Evolutionary conservation across 2,329 filamentous ascomycete genomes (phyloP), one percentile per base, ranked within the genome.

Genomic region (Graphilbum fragrans): DNA sequence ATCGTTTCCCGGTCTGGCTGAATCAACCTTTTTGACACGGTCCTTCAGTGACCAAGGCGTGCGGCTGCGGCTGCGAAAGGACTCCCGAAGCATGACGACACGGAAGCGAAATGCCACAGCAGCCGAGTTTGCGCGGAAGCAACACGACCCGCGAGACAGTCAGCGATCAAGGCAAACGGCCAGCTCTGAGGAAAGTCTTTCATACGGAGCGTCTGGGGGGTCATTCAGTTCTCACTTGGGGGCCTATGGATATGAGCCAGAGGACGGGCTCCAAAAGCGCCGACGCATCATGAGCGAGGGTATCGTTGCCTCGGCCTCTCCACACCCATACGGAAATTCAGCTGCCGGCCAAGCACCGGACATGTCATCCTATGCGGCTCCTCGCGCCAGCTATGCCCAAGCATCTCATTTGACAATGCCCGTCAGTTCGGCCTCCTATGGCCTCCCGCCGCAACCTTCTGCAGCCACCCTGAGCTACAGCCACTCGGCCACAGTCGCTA

Each of bases 11-110:
- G 60, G 78, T 2, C 62, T 77, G 22, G 76, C 73, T 50, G 73
- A 77, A 47, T 79, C 79, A 52, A 76, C 79, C 34, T 78, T 74
- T 55, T 87, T 88, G 10, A 83, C 88, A 0, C 88, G 85, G 39
- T 79, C 82, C 0, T 90, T 94, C 58, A 83, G 82, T 48, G 86
- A 94, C 52, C 86, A 94, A 56, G 87, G 87, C 9, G 84, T 94
- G 14, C 80, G 86, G 39, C 65, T 94, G 25, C 73, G 86, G 40
- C 70, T 94, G 37, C 77, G 86, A 41, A 94, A 94, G 57, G 86
- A 94, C 58, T 82, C 84, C 35, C 71, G 84, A 43, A 71, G 71
- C 18, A 63, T 65, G 50, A 64, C 61, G 5, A 69, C 65, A 17
- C 61, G 65, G 43, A 74, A 70, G 53, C 61, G 65, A 22, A 67